Conservation (phyloP, 148 eudicot genomes). For the Arbutus unedo region DNA sequence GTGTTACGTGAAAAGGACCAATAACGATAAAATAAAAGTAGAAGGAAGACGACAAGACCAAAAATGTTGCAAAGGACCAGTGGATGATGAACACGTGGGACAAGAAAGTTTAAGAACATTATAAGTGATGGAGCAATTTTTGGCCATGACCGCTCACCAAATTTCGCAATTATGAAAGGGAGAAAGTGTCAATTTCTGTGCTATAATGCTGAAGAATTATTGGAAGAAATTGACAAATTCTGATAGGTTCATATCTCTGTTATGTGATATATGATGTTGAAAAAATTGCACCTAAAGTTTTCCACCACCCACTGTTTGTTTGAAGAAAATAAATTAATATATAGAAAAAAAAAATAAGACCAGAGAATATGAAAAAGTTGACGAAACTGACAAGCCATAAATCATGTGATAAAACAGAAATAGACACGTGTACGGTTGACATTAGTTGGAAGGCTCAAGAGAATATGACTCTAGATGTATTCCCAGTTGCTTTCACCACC, state of each 20-base stretch:
- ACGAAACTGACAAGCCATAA: background rate
- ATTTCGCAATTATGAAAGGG: background rate
- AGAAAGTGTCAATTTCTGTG: slow-evolving; percentile 11
- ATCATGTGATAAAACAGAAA: background rate
- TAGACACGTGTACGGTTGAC: slow-evolving; percentile 19
- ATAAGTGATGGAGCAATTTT: background rate
- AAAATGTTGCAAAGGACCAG: slow-evolving; percentile 8
- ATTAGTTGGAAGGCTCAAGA: slow-evolving; percentile 6
- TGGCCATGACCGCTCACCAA: slow-evolving; percentile 3
- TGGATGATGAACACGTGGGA: slow-evolving; percentile 6
- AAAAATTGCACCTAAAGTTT: slow-evolving; percentile 13
- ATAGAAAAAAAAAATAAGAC: background rate
- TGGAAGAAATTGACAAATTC: background rate
- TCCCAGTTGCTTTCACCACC: slow-evolving; percentile 18
- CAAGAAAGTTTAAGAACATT: background rate
- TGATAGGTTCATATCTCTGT: background rate
- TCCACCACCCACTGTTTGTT: background rate
- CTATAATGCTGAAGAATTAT: background rate
- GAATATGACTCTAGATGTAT: background rate
- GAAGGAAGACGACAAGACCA: too few relatives aligned
- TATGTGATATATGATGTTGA: background rate
- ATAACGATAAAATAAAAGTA: too few relatives aligned
- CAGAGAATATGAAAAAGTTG: background rate
- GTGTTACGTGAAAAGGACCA: too few relatives aligned
- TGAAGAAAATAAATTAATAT: background rate